phyloP scores from a whole-genome alignment of 2,329 filamentous ascomycete species.

The Diplodia intermedia region DNA sequence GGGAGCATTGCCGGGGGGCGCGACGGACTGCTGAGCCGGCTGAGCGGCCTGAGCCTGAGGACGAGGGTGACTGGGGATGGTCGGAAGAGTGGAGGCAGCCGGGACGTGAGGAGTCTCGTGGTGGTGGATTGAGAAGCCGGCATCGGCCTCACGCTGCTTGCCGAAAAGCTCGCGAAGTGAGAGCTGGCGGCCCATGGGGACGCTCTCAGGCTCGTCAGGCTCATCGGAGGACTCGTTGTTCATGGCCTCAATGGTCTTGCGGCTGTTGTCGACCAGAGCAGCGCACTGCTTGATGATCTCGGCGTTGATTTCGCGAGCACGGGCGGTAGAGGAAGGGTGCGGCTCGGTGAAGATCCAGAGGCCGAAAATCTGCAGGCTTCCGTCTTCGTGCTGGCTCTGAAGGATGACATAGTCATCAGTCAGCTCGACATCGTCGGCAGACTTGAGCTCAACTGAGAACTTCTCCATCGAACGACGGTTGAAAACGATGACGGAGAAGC shows the following conservation, averaged over 20 bases:
- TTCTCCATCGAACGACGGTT: slow-evolving; percentile 58
- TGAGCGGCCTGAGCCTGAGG: slow-evolving; percentile 4
- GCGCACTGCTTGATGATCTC: slow-evolving; percentile 64
- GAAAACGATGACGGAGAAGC: slow-evolving; percentile 55
- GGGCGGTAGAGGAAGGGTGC: slow-evolving; percentile 61
- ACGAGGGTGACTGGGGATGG: neutral
- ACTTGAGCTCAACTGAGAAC: slow-evolving; percentile 53
- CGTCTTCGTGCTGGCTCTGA: slow-evolving; percentile 51
- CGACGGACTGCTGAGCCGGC: neutral
- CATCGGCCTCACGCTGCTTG: slow-evolving; percentile 60
- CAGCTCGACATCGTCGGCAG: slow-evolving; percentile 54
- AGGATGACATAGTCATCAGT: slow-evolving; percentile 67
- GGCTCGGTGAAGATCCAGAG: slow-evolving; percentile 71
- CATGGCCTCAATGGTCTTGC: slow-evolving; percentile 48
- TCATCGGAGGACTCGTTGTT: slow-evolving; percentile 36
- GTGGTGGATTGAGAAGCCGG: slow-evolving; percentile 59
- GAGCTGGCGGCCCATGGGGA: slow-evolving; percentile 61
- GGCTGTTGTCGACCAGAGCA: slow-evolving; percentile 57
- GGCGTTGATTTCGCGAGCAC: slow-evolving; percentile 59
- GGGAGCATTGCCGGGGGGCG: neutral
- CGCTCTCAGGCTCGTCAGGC: slow-evolving; percentile 47
- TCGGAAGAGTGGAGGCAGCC: neutral
- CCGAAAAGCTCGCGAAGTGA: slow-evolving; percentile 62
- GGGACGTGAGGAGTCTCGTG: slow-evolving; percentile 35
- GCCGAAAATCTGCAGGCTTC: slow-evolving; percentile 58